phyloP scores from a whole-genome alignment of 345 rosid genomes.

The Eucalyptus fibrosa region DNA sequence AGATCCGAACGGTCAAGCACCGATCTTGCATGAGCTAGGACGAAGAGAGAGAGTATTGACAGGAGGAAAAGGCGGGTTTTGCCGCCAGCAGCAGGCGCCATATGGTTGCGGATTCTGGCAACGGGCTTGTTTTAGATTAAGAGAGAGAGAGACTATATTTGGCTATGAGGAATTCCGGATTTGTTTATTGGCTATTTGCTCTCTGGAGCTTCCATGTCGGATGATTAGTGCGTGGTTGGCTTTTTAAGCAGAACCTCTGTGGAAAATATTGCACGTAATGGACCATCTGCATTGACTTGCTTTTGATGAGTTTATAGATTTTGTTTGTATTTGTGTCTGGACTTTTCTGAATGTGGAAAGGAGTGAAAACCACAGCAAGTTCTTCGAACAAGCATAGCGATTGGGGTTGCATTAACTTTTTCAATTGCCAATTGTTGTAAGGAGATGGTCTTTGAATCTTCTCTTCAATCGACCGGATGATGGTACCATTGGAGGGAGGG shows the following conservation, averaged over 20 bases:
- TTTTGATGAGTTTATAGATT: neutral
- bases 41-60: conserved; percentile 21
- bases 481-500: neutral
- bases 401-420: neutral
- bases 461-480: neutral
- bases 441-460: neutral
- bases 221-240: neutral
- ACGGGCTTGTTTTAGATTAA: neutral
- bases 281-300: neutral
- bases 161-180: neutral
- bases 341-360: neutral
- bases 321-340: neutral
- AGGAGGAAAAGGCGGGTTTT: conserved; percentile 11
- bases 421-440: neutral
- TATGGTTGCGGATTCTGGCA: neutral
- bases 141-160: neutral
- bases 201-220: neutral
- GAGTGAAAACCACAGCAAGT: neutral
- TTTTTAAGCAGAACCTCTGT: neutral
- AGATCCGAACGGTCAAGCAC: conserved; percentile 42
- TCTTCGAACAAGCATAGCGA: neutral
- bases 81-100: conserved; percentile 5
- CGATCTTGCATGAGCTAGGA: conserved; percentile 24
- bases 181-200: neutral
- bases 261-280: neutral